phyloP scores from a whole-genome alignment of 1,284 basidiomycete genomes.

The Ceraceosorus guamensis region DNA sequence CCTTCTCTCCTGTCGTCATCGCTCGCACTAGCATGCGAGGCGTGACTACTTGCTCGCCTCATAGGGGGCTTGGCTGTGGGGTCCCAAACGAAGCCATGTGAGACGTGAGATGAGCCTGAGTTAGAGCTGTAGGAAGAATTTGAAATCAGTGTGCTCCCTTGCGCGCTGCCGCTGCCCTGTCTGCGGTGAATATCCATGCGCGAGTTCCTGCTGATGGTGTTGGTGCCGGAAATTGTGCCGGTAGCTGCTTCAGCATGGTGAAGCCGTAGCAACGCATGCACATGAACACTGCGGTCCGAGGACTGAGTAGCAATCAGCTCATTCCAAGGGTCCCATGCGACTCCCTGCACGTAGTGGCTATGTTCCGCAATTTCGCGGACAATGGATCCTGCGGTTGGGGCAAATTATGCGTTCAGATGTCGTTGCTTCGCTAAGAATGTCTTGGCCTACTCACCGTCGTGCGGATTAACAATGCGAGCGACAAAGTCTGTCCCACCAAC shows the following conservation, averaged over 20 bases:
- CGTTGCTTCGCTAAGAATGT: conserved; percentile 78
- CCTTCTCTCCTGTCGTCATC: conserved; percentile 25
- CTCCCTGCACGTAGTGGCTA: conserved; percentile 46
- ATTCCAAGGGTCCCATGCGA: conserved; percentile 46
- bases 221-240: conserved; percentile 6
- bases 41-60: conserved; percentile 37
- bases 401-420: conserved; percentile 70
- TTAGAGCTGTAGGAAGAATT: no score
- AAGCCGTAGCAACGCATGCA: conserved; percentile 25
- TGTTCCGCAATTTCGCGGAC: conserved; percentile 45
- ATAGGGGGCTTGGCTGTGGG: conserved; percentile 28
- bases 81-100: conserved; percentile 29
- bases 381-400: conserved; percentile 53
- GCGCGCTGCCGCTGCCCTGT: conserved; percentile 21
- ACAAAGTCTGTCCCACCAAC: conserved; percentile 94
- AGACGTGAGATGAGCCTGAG: no score
- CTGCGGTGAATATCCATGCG: conserved; percentile 34
- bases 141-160: no score
- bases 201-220: conserved; percentile 30
- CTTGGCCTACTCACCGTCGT: conserved; percentile 77
- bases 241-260: conserved; percentile 49
- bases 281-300: conserved; percentile 42
- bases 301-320: conserved; percentile 45
- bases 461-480: conserved; percentile 71
- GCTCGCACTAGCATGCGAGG: conserved; percentile 32